Evolutionary conservation across 2,329 filamentous ascomycete species (phyloP).

Genomic region (Trichoderma gracile): DNA sequence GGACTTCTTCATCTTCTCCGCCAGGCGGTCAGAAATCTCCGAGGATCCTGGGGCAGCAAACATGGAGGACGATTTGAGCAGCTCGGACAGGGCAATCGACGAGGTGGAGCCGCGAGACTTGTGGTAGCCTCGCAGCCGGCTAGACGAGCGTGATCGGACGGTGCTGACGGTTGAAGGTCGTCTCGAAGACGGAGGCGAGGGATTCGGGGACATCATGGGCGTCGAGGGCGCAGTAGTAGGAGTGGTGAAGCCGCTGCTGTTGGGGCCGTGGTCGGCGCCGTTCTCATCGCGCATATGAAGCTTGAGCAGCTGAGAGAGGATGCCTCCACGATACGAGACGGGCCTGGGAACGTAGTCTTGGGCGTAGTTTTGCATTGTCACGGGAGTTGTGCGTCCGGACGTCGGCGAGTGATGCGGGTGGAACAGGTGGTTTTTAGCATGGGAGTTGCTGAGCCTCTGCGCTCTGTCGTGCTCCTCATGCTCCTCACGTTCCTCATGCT

Average conservation of each 20-base stretch:
- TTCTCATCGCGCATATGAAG: slow-evolving; percentile 58
- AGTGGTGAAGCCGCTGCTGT: slow-evolving; percentile 45
- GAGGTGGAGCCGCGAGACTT: slow-evolving; percentile 47
- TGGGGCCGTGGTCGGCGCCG: slow-evolving; percentile 35
- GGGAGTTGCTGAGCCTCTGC: slow-evolving; percentile 41
- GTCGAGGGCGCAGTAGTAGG: slow-evolving; percentile 42
- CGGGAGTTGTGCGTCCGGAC: slow-evolving; percentile 43
- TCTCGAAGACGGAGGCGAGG: slow-evolving; percentile 45
- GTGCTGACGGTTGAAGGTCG: slow-evolving; percentile 41
- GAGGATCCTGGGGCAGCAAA: slow-evolving; percentile 51
- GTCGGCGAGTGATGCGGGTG: slow-evolving; percentile 35
- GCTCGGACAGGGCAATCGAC: slow-evolving; percentile 50
- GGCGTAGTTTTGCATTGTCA: slow-evolving; percentile 51
- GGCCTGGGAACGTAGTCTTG: slow-evolving; percentile 65
- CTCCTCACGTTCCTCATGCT: slow-evolving; percentile 28
- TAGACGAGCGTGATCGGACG: slow-evolving; percentile 39
- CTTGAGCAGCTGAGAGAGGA: slow-evolving; percentile 71
- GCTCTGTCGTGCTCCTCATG: slow-evolving; percentile 34
- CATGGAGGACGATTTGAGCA: slow-evolving; percentile 57
- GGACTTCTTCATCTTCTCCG: slow-evolving; percentile 47
- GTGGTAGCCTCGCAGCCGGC: slow-evolving; percentile 45
- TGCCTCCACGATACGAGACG: slow-evolving; percentile 68
- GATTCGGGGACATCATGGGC: slow-evolving; percentile 45
- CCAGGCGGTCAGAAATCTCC: slow-evolving; percentile 47
- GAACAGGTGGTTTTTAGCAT: slow-evolving; percentile 37